Conservation (phyloP, 129 eudicot genomes). For the sunflower (Helianthus annuus) region DNA sequence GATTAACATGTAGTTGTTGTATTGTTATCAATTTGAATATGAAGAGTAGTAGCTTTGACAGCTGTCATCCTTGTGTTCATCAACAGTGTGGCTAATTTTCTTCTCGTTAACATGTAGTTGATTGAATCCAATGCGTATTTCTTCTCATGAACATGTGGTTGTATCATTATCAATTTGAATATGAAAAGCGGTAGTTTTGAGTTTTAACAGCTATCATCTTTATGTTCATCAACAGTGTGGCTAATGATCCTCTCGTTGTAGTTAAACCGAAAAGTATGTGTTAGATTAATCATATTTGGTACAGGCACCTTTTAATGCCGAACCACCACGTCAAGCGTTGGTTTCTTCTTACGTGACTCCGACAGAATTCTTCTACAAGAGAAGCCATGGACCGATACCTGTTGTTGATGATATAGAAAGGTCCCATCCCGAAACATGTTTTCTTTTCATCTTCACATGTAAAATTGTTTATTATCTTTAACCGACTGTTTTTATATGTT, state of each 20-base stretch:
- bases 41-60: neutral
- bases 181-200: neutral
- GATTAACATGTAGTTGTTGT: too few species aligned
- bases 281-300: conserved; percentile 25
- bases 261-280: neutral
- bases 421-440: conserved; percentile 45
- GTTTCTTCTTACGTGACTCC: conserved; percentile 86
- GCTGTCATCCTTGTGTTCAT: neutral
- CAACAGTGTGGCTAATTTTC: neutral
- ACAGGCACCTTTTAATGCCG: conserved; percentile 95
- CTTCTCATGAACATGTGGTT: neutral
- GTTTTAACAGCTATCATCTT: neutral
- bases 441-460: neutral
- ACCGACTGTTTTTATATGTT: neutral
- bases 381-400: conserved; percentile 92
- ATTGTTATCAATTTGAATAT: neutral
- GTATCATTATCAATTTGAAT: neutral
- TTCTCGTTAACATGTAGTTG: neutral
- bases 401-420: conserved; percentile 77
- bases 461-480: conserved; percentile 19
- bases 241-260: neutral
- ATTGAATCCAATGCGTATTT: too few species aligned
- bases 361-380: conserved; percentile 83
- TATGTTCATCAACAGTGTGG: neutral
- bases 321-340: conserved; percentile 77